A percentile compares a stretch with the other conserved stretches of the same genome.
phyloP scores from a whole-genome alignment of 805 yeast genomes.

The Candida namnaoensis region DNA sequence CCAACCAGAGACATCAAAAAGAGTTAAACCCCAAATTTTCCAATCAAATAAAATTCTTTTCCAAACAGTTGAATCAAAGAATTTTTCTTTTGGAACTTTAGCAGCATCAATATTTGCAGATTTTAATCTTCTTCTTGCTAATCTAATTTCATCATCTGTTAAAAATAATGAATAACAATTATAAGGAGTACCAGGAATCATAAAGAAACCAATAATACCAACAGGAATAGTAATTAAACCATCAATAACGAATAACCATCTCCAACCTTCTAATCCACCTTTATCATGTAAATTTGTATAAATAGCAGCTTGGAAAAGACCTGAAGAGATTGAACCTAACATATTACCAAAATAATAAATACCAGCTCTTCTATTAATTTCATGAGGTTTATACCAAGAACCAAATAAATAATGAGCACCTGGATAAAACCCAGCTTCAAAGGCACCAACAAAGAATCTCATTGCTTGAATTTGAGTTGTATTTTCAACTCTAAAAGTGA shows the following conservation, averaged over 20 bases:
- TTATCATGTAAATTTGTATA: slow-evolving; percentile 30
- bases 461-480: slow-evolving; percentile 27
- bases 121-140: no score
- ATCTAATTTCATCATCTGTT: no score
- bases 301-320: slow-evolving; percentile 41
- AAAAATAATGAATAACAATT: slow-evolving; percentile 20
- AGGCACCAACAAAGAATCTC: slow-evolving; percentile 56
- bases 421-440: slow-evolving; percentile 60
- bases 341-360: slow-evolving; percentile 47
- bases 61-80: no score
- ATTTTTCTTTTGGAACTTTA: no score
- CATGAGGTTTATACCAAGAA: slow-evolving; percentile 51
- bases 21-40: no score
- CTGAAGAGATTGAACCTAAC: slow-evolving; percentile 43
- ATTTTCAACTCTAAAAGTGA: neutral
- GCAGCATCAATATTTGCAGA: no score
- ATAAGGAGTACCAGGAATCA: slow-evolving; percentile 61
- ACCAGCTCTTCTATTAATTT: slow-evolving; percentile 54
- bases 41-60: no score
- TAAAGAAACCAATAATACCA: slow-evolving; percentile 44
- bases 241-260: slow-evolving; percentile 60
- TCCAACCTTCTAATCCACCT: slow-evolving; percentile 46
- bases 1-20: no score
- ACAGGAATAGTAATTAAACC: slow-evolving; percentile 53
- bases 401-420: slow-evolving; percentile 50